A percentile compares a stretch with the other conserved stretches of the same genome.
Evolutionary conservation across 2,329 filamentous ascomycete genomes (phyloP).

Genomic region (Colletotrichum zoysiae): DNA sequence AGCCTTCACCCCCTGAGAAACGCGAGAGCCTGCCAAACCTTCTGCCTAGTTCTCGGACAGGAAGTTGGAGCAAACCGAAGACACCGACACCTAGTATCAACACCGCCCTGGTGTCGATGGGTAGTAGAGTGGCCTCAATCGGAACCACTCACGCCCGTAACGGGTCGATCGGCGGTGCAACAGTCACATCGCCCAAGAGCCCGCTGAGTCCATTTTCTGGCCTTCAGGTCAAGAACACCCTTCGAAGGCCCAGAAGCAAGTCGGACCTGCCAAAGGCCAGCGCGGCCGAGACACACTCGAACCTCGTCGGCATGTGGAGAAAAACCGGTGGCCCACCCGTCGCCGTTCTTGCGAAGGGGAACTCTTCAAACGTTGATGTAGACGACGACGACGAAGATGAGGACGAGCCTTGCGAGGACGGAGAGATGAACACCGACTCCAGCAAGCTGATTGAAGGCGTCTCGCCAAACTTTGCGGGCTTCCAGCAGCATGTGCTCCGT

Average conservation of each 20-base stretch:
- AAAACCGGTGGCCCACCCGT: constrained; percentile 67
- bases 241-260: constrained; percentile 69
- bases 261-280: constrained; percentile 62
- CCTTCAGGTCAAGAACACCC: constrained; percentile 60
- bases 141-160: constrained; percentile 68
- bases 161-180: constrained; percentile 70
- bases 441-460: constrained; percentile 75
- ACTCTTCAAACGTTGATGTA: constrained; percentile 45
- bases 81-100: constrained; percentile 69
- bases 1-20: constrained; percentile 52
- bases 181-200: constrained; percentile 67
- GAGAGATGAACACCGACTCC: constrained; percentile 72
- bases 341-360: constrained; percentile 57
- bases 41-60: constrained; percentile 63
- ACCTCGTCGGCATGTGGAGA: constrained; percentile 65
- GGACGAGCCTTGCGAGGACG: constrained; percentile 67
- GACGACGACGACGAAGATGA: constrained; percentile 72
- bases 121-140: constrained; percentile 66
- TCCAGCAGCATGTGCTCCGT: constrained; percentile 78
- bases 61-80: constrained; percentile 64
- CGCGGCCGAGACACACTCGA: constrained; percentile 49
- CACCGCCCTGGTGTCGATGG: constrained; percentile 69
- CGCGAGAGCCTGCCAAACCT: constrained; percentile 60
- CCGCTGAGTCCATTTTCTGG: constrained; percentile 60
- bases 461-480: constrained; percentile 80